phyloP scores from a whole-genome alignment of 306 rosid genomes.

The Cucumis sativus region DNA sequence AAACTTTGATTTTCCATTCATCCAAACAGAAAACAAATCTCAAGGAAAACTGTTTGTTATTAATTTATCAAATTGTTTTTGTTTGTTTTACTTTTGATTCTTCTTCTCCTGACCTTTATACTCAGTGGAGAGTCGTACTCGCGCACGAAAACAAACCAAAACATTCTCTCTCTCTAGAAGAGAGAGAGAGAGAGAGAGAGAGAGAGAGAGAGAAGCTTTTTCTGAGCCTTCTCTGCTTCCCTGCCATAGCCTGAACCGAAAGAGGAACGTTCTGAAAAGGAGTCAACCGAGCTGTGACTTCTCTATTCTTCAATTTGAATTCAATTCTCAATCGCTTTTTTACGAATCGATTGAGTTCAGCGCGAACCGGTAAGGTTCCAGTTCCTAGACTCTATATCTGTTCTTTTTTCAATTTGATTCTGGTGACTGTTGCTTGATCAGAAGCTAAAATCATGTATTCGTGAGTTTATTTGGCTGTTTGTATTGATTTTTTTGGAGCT shows the following conservation, averaged over 20 bases:
- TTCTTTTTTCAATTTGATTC: not conserved
- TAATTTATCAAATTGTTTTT: not conserved
- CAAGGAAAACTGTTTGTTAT: not conserved
- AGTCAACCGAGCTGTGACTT: not conserved
- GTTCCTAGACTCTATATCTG: no score
- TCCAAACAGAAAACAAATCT: not conserved
- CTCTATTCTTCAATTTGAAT: not conserved
- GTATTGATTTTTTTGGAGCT: not conserved
- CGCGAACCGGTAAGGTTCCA: slow-evolving; percentile 1
- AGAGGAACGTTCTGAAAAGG: not conserved
- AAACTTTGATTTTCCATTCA: not conserved
- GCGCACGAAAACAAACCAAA: not conserved
- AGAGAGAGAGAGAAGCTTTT: slow-evolving; percentile 1
- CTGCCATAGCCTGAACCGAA: not conserved
- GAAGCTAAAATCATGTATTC: not conserved
- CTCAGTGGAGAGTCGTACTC: slow-evolving; percentile 9
- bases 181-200: not conserved
- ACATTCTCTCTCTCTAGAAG: not conserved
- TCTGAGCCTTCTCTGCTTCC: not conserved
- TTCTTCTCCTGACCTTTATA: not conserved
- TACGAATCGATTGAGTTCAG: not conserved
- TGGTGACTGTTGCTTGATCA: not conserved
- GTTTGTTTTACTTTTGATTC: not conserved
- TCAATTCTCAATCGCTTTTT: not conserved
- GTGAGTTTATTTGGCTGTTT: not conserved